Base-by-base conservation (phyloP, 140 eudicot genomes). In the Anethum foeniculum region DNA sequence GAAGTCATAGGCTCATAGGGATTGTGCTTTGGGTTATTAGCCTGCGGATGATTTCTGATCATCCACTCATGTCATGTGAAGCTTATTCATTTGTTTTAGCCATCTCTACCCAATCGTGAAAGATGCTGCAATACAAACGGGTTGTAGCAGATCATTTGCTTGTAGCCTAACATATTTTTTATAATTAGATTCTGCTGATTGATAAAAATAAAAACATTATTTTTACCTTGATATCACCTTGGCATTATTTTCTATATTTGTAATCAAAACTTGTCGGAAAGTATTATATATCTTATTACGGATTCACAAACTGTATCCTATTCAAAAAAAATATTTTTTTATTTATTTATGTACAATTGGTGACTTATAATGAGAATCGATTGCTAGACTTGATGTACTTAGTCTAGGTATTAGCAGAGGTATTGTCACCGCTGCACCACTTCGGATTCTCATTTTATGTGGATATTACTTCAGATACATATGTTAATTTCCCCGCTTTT, bases 51-150 rank as follows among this genome's bases (percentile, higher is more conserved):
- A n/a, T n/a, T n/a, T n/a, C n/a, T n/a, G n/a, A n/a, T n/a, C n/a
- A n/a, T n/a, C n/a, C n/a, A n/a, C n/a, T n/a, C n/a, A n/a, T 78
- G 25, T 71, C 86, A 23, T 78, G 80, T 65, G 48, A 46, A n/a
- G 75, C 82, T 6, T 83, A 72, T 62, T 78, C 83, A 27, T 83
- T 83, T 56, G 86, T 82, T 4, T 83, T 83, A 21, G 83, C 83
- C 51, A 58, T 83, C 64, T 58, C 83, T 41, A 79, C 76, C 9
- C 86, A 12, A 1, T 83, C 18, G 86, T 78, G 21, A 78, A 79
- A 28, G 86, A 79, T 73, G 80, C 86, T 79, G 13, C 81, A 7
- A 18, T 75, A 13, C 81, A 39, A 60, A 43, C 80, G 83, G 19
- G 15, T 48, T 15, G 79, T 44, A 16, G 86, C 83, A 28, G 80